Evolutionary conservation across 169 alveolate genomes (phyloP).

Genomic region (Theileria equi): DNA sequence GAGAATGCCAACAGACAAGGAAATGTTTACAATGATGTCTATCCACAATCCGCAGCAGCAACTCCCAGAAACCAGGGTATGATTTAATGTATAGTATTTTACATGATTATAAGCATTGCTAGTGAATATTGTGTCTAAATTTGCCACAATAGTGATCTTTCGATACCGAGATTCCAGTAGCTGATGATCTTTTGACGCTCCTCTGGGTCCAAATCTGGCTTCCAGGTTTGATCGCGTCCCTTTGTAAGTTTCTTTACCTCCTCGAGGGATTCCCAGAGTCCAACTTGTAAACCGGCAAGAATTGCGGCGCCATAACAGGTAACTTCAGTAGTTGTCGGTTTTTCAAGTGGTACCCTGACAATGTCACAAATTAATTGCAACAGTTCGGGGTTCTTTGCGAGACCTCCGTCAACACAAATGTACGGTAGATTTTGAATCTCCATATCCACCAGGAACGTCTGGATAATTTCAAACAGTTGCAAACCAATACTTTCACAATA

Average conservation of each 20-base stretch:
- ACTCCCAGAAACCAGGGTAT: background rate
- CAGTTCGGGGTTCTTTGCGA: conserved; percentile 79
- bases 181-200: conserved; percentile 43
- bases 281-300: conserved; percentile 82
- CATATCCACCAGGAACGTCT: conserved; percentile 56
- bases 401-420: conserved; percentile 89
- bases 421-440: conserved; percentile 64
- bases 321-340: conserved; percentile 69
- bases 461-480: conserved; percentile 81
- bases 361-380: conserved; percentile 84
- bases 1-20: no score
- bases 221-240: conserved; percentile 42
- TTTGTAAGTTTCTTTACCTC: conserved; percentile 57
- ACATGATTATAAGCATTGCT: no score
- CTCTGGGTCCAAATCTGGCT: conserved; percentile 50
- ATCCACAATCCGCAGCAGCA: background rate
- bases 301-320: conserved; percentile 89
- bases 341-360: conserved; percentile 29
- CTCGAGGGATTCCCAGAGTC: conserved; percentile 71
- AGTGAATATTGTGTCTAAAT: no score
- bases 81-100: no score
- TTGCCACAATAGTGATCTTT: conserved; percentile 59
- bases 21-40: background rate
- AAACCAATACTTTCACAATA: conserved; percentile 85
- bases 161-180: conserved; percentile 76